A percentile compares a stretch with the other conserved stretches of the same genome.
These are phyloP conservation scores for Tephrocybe sp. DNA, from an alignment of 768 basidiomycete genomes.

Conservation along the genomic window DNA sequence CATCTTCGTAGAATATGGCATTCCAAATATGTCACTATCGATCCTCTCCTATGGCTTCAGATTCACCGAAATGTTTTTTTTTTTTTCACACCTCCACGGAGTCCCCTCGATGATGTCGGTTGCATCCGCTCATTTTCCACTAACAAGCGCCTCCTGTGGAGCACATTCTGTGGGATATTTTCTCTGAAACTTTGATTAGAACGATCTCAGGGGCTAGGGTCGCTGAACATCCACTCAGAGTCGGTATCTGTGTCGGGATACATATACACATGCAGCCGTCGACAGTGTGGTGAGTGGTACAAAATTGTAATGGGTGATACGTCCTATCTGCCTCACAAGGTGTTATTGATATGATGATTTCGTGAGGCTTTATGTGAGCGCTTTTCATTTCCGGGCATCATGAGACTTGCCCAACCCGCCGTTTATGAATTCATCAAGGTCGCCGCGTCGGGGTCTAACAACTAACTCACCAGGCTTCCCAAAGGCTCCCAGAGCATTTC, in stretches of 20 bases:
- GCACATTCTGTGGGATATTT: not conserved
- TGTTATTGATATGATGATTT: no score
- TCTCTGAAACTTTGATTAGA: not conserved
- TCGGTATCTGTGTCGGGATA: not conserved
- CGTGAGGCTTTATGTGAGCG: no score
- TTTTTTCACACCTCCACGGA: constrained; percentile 7
- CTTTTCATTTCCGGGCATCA: no score
- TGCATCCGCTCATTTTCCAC: not conserved
- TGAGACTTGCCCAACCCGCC: no score
- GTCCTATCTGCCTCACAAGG: not conserved
- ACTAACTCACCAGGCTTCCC: not conserved
- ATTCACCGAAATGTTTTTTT: not conserved
- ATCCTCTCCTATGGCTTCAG: constrained; percentile 4
- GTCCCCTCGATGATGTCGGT: constrained; percentile 1
- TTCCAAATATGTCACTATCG: constrained; percentile 1
- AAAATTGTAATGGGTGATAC: no score
- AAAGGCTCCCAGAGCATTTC: constrained; percentile 1
- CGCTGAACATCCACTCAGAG: not conserved
- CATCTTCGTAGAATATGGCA: not conserved
- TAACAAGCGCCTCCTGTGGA: not conserved
- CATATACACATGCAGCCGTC: no score
- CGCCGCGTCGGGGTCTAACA: not conserved
- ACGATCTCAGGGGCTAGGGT: not conserved
- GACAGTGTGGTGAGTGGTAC: no score
- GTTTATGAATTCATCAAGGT: no score